phyloP scores from a whole-genome alignment of 1,284 basidiomycete species.

The Ceratobasidium sp. region DNA sequence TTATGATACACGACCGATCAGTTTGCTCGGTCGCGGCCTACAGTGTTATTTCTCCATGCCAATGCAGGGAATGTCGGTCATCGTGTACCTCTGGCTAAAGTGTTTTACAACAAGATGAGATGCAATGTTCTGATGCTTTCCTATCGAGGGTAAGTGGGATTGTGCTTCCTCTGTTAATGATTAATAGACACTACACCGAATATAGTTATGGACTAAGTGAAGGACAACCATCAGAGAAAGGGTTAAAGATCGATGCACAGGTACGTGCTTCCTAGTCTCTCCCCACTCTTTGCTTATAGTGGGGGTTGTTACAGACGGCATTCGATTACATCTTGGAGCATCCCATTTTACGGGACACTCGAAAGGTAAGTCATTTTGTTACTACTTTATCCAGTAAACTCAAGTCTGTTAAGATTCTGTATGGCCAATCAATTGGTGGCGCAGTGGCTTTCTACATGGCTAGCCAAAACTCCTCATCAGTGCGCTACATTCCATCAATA shows the following conservation, averaged over 20 bases:
- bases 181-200: not conserved
- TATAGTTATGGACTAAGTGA: constrained; percentile 52
- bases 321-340: constrained; percentile 82
- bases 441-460: constrained; percentile 92
- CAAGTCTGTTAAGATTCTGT: constrained; percentile 62
- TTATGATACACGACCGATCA: constrained; percentile 49
- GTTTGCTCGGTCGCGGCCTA: constrained; percentile 79
- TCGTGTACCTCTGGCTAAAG: constrained; percentile 86
- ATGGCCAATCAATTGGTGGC: constrained; percentile 97
- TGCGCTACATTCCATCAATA: constrained; percentile 52
- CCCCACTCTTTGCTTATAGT: constrained; percentile 9
- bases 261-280: constrained; percentile 50
- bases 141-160: constrained; percentile 75
- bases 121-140: constrained; percentile 92
- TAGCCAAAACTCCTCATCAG: constrained; percentile 77
- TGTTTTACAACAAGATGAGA: constrained; percentile 84
- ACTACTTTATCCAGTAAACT: not conserved
- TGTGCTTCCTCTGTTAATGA: not conserved
- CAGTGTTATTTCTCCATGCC: constrained; percentile 90
- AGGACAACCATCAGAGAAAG: constrained; percentile 58
- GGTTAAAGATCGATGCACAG: constrained; percentile 47
- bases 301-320: constrained; percentile 80
- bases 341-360: constrained; percentile 72
- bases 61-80: constrained; percentile 86
- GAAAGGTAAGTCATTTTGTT: constrained; percentile 62